Base-by-base conservation (phyloP, 106 monocot species). In the Dioscorea alata region DNA sequence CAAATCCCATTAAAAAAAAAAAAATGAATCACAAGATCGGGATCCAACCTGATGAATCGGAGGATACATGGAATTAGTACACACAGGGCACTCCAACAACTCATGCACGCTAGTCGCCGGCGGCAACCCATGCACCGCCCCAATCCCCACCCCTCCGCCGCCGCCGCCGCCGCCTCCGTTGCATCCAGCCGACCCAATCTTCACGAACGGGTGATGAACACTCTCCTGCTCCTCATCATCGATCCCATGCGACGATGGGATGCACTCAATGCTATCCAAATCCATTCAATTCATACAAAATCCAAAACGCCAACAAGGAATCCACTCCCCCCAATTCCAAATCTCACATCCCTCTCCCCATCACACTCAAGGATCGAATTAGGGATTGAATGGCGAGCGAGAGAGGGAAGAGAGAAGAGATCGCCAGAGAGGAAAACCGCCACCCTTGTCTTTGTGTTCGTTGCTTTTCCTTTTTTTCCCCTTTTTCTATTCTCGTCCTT, bases 51-150 rank as follows among this genome's bases (percentile, higher is more conserved):
- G 90, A 28, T 90, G 90, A 35, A 90, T 90, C 14, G 90, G 90
- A 4, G 90, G 90, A 71, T 90, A 90, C 90, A 90, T 90, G 21
- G 90, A 90, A 50, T 90, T 90, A 48, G 85, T 90, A 69, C 90
- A 90, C 49, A 90, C 90, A 20, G 90, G 90, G 63, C 90, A 90
- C 60, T 90, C 90, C 12, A 90, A 78, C 54, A 90, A 78, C 68
- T 90, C 90, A 60, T 83, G 83, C 25, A 90, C 83, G 74, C 86
- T 86, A 18, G 80, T 76, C 23, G 79, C 65, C 18, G 86, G 86
- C 4, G 82, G 23, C 4, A 79, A 76, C 52, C 70, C 79, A 16
- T 71, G 54, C 56, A 51, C 61, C 15, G 68, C 57, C 49, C 59
- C 21, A 6, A 50, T 65, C 31, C 73, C 59, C 16, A 48, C 61